Conservation (phyloP, 192 early-diverging fungal genomes). For the Rhizophlyctis rosea region DNA sequence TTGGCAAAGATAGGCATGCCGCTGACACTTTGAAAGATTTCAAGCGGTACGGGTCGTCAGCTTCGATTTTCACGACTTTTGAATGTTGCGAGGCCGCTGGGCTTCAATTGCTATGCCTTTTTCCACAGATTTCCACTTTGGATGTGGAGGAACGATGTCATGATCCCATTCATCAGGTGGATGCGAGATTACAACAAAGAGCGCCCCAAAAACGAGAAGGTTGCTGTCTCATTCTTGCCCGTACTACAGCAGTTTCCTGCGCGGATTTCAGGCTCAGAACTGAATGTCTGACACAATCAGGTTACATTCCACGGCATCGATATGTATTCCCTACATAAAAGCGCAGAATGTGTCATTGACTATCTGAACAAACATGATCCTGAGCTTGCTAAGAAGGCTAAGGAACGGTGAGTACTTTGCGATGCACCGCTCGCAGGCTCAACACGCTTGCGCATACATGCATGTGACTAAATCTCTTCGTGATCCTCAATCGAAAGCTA, state of each 20-base stretch:
- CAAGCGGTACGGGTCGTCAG: constrained; percentile 12
- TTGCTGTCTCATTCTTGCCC: too few species aligned
- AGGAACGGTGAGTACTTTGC: not conserved
- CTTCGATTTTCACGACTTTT: too few species aligned
- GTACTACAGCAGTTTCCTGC: too few species aligned
- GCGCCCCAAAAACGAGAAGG: too few species aligned
- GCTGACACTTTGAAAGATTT: constrained; percentile 9
- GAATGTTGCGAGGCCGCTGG: not conserved
- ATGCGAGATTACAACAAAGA: constrained; percentile 10
- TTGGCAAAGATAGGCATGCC: not conserved
- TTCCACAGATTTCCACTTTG: constrained; percentile 11
- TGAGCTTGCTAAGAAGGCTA: constrained; percentile 1
- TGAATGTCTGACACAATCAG: too few species aligned
- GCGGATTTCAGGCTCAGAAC: too few species aligned
- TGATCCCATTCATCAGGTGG: constrained; percentile 13
- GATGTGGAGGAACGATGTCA: constrained; percentile 20
- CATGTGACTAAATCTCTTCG: too few species aligned
- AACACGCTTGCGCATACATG: too few species aligned
- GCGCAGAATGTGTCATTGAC: constrained; percentile 1
- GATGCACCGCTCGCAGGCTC: too few species aligned
- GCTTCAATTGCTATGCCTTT: not conserved
- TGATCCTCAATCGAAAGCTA: not conserved
- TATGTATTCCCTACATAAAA: constrained; percentile 10
- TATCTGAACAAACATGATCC: constrained; percentile 8
- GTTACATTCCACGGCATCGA: constrained; percentile 13